These are phyloP conservation scores for Persicaria maculosa DNA, from an alignment of 148 eudicot genomes.

Conservation along the genomic window DNA sequence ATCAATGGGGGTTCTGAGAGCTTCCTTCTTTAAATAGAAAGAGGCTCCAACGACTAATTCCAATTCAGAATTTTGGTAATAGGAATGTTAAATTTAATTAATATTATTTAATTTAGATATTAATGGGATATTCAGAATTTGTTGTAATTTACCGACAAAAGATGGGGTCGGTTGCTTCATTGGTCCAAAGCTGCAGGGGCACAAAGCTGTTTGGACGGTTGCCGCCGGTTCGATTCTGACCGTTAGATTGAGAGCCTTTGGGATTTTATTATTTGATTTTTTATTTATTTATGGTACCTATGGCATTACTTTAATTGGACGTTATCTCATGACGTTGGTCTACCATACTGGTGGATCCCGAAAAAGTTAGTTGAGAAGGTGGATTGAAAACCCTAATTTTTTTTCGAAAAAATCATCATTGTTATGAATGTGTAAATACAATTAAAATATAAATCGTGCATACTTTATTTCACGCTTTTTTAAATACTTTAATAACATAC, in stretches of 20 bases:
- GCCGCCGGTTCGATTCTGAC: slow-evolving; percentile 6
- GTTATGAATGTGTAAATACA: too few species aligned
- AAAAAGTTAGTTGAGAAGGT: too few species aligned
- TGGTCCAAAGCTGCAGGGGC: slow-evolving; percentile 3
- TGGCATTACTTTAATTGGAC: not conserved
- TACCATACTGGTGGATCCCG: too few species aligned
- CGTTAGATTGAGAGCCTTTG: not conserved
- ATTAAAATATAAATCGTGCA: too few species aligned
- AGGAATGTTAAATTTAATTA: too few species aligned
- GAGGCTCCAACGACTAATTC: not conserved
- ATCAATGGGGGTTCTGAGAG: not conserved
- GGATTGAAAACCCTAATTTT: too few species aligned
- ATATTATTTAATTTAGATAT: too few species aligned
- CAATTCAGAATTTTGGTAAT: not conserved
- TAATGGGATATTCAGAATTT: not conserved
- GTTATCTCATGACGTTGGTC: too few species aligned
- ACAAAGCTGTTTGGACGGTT: not conserved
- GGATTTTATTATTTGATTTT: too few species aligned
- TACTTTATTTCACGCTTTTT: too few species aligned
- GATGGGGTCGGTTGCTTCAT: not conserved
- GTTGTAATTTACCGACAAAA: slow-evolving; percentile 6
- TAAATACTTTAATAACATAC: too few species aligned
- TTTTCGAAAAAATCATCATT: too few species aligned
- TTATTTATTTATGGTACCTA: not conserved
- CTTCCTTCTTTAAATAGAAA: slow-evolving; percentile 5